phyloP scores from a whole-genome alignment of 2,329 filamentous ascomycete species.

The Paecilomyces sp. region DNA sequence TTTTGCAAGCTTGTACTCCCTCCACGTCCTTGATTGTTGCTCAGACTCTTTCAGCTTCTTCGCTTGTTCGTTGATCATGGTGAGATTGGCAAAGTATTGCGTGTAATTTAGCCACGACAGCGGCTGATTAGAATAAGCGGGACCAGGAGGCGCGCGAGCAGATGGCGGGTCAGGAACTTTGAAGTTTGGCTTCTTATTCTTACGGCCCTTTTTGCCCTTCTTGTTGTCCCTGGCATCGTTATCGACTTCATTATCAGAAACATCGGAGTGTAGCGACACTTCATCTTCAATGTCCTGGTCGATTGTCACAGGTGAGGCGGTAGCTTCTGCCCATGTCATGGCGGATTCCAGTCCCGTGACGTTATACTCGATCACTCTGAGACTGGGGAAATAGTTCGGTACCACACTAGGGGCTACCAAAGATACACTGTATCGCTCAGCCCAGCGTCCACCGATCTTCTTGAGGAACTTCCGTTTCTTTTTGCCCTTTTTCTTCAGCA shows the following conservation, averaged over 20 bases:
- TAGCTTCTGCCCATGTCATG: conserved; percentile 23
- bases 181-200: conserved; percentile 50
- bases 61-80: conserved; percentile 71
- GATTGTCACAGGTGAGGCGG: conserved; percentile 2
- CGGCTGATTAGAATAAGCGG: conserved; percentile 80
- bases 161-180: conserved; percentile 65
- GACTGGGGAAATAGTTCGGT: conserved; percentile 82
- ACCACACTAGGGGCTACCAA: conserved; percentile 81
- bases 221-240: conserved; percentile 39
- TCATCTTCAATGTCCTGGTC: conserved; percentile 4
- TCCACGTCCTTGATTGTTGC: conserved; percentile 22
- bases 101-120: conserved; percentile 73
- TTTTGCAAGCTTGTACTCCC: conserved; percentile 46
- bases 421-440: conserved; percentile 75
- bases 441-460: conserved; percentile 71
- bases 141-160: conserved; percentile 67
- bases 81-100: conserved; percentile 94
- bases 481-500: conserved; percentile 5
- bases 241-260: conserved; percentile 6
- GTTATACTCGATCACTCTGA: conserved; percentile 94
- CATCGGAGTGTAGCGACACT: not conserved
- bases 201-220: conserved; percentile 14
- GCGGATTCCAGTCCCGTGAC: conserved; percentile 64
- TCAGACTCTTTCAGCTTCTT: conserved; percentile 15
- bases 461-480: conserved; percentile 51